Base-by-base conservation (phyloP, 306 rosid species). In the Acacia confusa region DNA sequence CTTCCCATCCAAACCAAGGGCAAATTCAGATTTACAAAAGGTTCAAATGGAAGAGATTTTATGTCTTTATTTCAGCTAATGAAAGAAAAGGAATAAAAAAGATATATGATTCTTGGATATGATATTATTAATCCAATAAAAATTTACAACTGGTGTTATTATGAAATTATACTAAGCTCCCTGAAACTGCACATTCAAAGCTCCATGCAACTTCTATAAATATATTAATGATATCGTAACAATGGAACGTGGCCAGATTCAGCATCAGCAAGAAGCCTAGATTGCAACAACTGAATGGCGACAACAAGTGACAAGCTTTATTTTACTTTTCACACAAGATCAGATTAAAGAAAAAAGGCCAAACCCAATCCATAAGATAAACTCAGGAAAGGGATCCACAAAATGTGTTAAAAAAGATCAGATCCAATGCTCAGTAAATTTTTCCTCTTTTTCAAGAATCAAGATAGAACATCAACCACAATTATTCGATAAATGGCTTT, bases 381-480 rank as follows among this genome's bases (percentile, higher is more conserved):
- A 70, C 30, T 68, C 20, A 9, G n/a, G 34, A 25, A 38, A 41
- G 8, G 17, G 67, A 60, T 65, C 45, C 66, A 44, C 69, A 24
- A 76, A 14, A 75, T 17, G 81, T 47, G 36, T 16, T 12, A 58
- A 53, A 76, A 74, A 82, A 61, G 61, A 76, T 67, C 41, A 9
- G 66, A 72, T 53, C 45, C 65, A 52, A 58, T 57, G 65, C 84
- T 19, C 22, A 25, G 70, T 58, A 78, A 55, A 43, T 61, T 69
- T 69, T 72, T 76, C 73, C 19, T 30, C 17, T 16, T 61, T 13
- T 30, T 12, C 38, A 13, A 15, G 8, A 14, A 27, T 61, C 68
- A 61, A 27, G 38, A 61, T 27, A 14, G 68, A 27, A 61, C 68
- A 27, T 61, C 68, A 25, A 13, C 34, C 5, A 9, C 20, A 61